A percentile compares a stretch with the other conserved stretches of the same genome.
These are phyloP conservation scores for Nepenthes mirabilis DNA, from an alignment of 148 eudicot species.

Conservation along the genomic window DNA sequence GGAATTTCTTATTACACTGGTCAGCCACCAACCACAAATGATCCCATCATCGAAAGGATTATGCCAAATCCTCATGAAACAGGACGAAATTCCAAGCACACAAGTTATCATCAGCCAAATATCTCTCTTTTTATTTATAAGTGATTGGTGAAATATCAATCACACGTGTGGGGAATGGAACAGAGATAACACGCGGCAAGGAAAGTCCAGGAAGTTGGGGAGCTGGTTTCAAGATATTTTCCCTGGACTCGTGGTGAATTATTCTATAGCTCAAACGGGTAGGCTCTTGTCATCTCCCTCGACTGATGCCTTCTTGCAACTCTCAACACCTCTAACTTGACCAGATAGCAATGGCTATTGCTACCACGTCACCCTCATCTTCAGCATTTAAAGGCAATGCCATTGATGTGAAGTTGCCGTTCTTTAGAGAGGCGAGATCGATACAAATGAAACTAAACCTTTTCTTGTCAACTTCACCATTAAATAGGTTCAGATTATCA, in stretches of 20 bases:
- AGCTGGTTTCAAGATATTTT: conserved; percentile 1
- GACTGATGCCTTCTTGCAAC: not conserved
- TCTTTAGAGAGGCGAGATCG: not conserved
- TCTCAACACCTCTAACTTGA: not conserved
- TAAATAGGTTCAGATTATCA: not conserved
- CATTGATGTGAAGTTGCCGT: not conserved
- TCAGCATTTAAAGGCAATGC: not conserved
- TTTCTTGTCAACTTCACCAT: conserved; percentile 6
- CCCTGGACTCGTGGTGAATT: not conserved
- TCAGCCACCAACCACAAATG: too few species aligned
- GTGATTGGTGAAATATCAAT: too few species aligned
- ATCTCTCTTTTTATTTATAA: too few species aligned
- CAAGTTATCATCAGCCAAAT: too few species aligned
- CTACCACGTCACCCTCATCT: not conserved
- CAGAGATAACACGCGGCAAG: not conserved
- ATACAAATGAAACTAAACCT: not conserved
- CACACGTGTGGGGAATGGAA: too few species aligned
- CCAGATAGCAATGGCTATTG: not conserved
- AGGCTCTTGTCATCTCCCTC: not conserved
- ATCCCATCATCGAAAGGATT: too few species aligned
- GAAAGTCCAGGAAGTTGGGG: not conserved
- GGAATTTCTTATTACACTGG: too few species aligned
- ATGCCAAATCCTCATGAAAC: too few species aligned
- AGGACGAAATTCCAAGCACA: too few species aligned
- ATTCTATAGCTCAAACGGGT: not conserved